phyloP scores from a whole-genome alignment of 306 rosid species.

The Prunus persica region DNA sequence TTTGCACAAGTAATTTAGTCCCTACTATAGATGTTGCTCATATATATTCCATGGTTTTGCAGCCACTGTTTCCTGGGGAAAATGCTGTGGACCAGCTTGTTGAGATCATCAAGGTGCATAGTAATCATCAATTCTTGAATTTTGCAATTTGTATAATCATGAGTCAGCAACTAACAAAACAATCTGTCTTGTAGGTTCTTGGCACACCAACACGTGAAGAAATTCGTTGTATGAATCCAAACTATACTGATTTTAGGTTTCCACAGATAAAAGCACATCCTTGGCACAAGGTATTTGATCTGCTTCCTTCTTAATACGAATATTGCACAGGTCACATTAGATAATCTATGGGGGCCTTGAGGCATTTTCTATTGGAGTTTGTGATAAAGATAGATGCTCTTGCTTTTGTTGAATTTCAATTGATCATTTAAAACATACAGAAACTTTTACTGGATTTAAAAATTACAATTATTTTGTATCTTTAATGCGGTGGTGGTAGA shows the following conservation, averaged over 20 bases:
- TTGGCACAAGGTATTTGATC: constrained; percentile 83
- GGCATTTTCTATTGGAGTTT: background rate
- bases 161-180: constrained; percentile 7
- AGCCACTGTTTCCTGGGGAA: constrained; percentile 98
- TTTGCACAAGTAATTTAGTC: background rate
- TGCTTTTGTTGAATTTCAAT: background rate
- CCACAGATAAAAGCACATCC: constrained; percentile 97
- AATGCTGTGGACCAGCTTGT: constrained; percentile 97
- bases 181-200: constrained; percentile 61
- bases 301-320: constrained; percentile 13
- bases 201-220: constrained; percentile 99
- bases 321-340: constrained; percentile 10
- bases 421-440: background rate
- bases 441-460: background rate
- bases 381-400: background rate
- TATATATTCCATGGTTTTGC: constrained; percentile 20
- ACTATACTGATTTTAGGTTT: constrained; percentile 83
- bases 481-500: background rate
- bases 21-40: background rate
- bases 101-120: constrained; percentile 81
- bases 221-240: constrained; percentile 98
- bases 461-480: background rate
- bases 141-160: background rate
- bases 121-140: constrained; percentile 6
- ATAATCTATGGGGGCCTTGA: background rate